These are phyloP conservation scores for Austroboletus eburneus DNA, from an alignment of 768 basidiomycete species.

Conservation along the genomic window DNA sequence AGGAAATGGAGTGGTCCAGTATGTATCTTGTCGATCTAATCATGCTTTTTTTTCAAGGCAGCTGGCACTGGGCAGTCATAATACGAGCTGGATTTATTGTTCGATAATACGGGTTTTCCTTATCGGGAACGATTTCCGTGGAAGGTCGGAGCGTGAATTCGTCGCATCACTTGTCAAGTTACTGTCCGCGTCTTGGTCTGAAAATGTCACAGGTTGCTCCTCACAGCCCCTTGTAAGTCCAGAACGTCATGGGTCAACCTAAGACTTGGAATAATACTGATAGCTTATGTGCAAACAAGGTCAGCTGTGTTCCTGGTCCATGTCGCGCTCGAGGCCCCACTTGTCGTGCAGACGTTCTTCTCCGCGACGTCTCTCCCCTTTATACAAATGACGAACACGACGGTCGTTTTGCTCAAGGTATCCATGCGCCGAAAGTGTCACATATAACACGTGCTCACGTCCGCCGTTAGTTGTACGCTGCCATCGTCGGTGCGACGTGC, in stretches of 20 bases:
- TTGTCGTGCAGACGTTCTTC: conserved; percentile 74
- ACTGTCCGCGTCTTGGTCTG: no score
- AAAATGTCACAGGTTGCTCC: conserved; percentile 18
- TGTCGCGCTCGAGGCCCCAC: conserved; percentile 71
- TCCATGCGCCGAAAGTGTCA: no score
- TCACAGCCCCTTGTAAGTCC: conserved; percentile 42
- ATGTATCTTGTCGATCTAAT: conserved; percentile 11
- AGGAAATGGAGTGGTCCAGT: no score
- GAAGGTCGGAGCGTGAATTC: conserved; percentile 22
- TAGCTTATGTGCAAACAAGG: conserved; percentile 28
- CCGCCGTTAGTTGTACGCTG: conserved; percentile 74
- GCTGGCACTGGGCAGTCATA: no score
- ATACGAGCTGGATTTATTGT: no score
- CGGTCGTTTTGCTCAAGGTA: conserved; percentile 72
- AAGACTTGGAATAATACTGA: no score
- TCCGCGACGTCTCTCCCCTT: conserved; percentile 64
- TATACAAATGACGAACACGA: conserved; percentile 78
- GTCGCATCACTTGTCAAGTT: no score
- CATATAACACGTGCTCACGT: no score
- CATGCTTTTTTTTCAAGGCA: neutral
- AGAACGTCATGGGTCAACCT: no score
- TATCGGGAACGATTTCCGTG: conserved; percentile 25
- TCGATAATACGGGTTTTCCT: no score
- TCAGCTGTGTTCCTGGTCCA: conserved; percentile 74
- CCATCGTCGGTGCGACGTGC: conserved; percentile 59